A percentile compares a stretch with the other conserved stretches of the same genome.
These are phyloP conservation scores for Talaromyces trachyspermus DNA, from an alignment of 495 filamentous ascomycete species.

Conservation along the genomic window DNA sequence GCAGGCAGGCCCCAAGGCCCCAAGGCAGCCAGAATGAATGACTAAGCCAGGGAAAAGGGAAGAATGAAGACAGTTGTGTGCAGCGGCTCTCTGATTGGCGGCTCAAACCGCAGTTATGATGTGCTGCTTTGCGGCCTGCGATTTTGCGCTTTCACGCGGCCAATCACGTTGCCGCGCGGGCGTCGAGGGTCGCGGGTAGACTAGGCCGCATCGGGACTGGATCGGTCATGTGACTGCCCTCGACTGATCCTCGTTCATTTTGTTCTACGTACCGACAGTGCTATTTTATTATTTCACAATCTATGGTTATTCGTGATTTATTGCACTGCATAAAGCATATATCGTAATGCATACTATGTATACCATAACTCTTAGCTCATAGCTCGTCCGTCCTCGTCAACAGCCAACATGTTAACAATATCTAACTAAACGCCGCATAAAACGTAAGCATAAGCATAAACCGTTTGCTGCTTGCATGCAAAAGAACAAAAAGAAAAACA, in stretches of 20 bases:
- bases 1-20: no score
- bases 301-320: no score
- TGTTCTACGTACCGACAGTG: neutral
- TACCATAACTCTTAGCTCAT: slow-evolving; percentile 4
- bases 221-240: neutral
- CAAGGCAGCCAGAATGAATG: slow-evolving; percentile 12
- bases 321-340: no score
- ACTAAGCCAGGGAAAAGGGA: slow-evolving; percentile 19
- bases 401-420: no score
- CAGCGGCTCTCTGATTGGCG: slow-evolving; percentile 10
- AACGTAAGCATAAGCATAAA: no score
- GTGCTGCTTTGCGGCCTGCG: slow-evolving; percentile 1
- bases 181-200: slow-evolving; percentile 10
- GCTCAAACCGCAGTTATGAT: slow-evolving; percentile 1
- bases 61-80: slow-evolving; percentile 17
- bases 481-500: no score
- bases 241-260: no score
- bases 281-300: neutral
- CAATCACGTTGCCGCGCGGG: neutral
- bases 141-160: neutral
- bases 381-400: neutral
- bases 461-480: no score
- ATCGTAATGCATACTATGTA: no score
- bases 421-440: no score
- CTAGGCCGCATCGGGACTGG: neutral